A percentile compares a stretch with the other conserved stretches of the same genome.
Conservation (phyloP, 345 rosid genomes). For the Eutrema yunnanense region DNA sequence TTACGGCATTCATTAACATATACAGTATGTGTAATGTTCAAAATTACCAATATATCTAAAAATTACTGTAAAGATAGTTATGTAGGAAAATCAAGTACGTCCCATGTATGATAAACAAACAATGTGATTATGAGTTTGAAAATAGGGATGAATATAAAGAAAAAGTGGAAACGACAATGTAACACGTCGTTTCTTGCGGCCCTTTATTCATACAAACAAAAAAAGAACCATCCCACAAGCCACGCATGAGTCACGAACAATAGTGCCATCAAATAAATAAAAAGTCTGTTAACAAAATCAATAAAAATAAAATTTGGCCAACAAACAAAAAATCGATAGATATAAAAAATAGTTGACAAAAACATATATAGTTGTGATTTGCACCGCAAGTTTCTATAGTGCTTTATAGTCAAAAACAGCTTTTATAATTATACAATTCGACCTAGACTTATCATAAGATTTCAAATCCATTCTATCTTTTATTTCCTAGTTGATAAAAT, state of each 20-base stretch:
- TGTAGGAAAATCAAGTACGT: not conserved
- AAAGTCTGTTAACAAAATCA: not conserved
- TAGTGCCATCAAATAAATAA: slow-evolving; percentile 10
- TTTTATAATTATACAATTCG: slow-evolving; percentile 10
- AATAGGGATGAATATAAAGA: not conserved
- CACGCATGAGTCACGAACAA: slow-evolving; percentile 22
- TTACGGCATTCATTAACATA: not conserved
- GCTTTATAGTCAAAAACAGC: slow-evolving; percentile 13
- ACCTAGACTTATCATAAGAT: slow-evolving; percentile 10
- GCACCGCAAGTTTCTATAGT: slow-evolving; percentile 11
- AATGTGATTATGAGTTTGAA: slow-evolving; percentile 3
- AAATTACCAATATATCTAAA: not conserved
- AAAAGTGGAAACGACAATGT: slow-evolving; percentile 11
- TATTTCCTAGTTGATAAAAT: not conserved
- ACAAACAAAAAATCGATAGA: not conserved
- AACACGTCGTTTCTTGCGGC: slow-evolving; percentile 15
- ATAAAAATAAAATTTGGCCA: not conserved
- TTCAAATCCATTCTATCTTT: not conserved
- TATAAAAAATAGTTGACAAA: slow-evolving; percentile 8
- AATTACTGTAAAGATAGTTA: not conserved
- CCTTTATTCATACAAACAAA: slow-evolving; percentile 6
- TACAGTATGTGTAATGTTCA: not conserved
- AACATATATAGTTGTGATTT: slow-evolving; percentile 1
- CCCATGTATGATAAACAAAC: not conserved
- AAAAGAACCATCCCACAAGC: slow-evolving; percentile 7